Base-by-base conservation (phyloP, 139 green algal species). In the Dunaliella primolecta region DNA sequence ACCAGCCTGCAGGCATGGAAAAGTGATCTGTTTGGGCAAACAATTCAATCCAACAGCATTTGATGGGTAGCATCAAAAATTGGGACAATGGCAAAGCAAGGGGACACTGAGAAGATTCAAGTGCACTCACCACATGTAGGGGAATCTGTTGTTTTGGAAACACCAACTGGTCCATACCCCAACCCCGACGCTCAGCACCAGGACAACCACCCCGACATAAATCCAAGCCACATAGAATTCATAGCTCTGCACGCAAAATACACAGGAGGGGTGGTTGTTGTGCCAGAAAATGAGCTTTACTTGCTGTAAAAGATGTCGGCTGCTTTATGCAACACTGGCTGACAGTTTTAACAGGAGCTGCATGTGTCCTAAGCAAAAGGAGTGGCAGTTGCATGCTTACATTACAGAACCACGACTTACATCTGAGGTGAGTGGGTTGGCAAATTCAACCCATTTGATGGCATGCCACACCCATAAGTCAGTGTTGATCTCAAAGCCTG, bases 381-480 rank as follows among this genome's bases (percentile, higher is more conserved):
- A 64, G 46, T 25, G 46, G 46, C 46, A 64, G 46, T 7, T n/a
- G n/a, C n/a, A n/a, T n/a, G n/a, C n/a, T n/a, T n/a, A n/a, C n/a
- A n/a, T n/a, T n/a, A 15, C 46, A 64, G 15, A 7, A 7, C 46
- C 15, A 7, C 46, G 7, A 64, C 46, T 64, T 64, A 83, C 85
- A 75, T 83, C 85, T 11, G 85, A 46, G 2, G 84, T 70, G 34
- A 88, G 82, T n/a, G 81, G 85, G 75, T 88, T 88, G 81, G 46
- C 83, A 55, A 85, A 88, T 36, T 88, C 80, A 3, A 85, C 81
- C 81, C 81, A 86, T 56, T 57, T 84, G 3, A 88, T 81, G 2
- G 85, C 81, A 36, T 85, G 85, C 85, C 81, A 88, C 29, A 83
- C 81, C 85, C 74, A 80, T 0, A 74, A 31, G 7, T 36, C 35